Evolutionary conservation across 371 early-diverging fungal genomes (phyloP).

Genomic region (Rhizopus arrhizus): DNA sequence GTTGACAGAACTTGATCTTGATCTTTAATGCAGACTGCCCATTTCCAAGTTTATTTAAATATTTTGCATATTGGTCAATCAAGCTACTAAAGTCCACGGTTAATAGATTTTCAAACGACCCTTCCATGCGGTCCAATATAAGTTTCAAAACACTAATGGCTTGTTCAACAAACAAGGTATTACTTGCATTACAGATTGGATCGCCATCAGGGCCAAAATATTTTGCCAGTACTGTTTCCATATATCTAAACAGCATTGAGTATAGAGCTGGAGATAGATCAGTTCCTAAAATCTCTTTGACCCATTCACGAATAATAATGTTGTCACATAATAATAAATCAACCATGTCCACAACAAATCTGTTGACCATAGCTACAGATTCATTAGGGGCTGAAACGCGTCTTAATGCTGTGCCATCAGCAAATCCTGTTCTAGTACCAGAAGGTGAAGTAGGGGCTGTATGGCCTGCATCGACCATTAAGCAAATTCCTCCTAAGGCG

Average conservation of each 20-base stretch:
- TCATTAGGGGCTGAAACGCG: slow-evolving; percentile 47
- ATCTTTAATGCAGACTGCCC: slow-evolving; percentile 71
- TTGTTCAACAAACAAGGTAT: slow-evolving; percentile 88
- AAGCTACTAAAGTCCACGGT: slow-evolving; percentile 83
- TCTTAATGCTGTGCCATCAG: slow-evolving; percentile 26
- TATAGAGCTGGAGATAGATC: slow-evolving; percentile 86
- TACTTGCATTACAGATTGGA: slow-evolving; percentile 73
- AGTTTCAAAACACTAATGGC: slow-evolving; percentile 84
- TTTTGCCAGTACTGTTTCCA: slow-evolving; percentile 72
- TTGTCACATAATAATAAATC: slow-evolving; percentile 85
- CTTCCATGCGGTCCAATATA: slow-evolving; percentile 81
- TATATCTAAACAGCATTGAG: slow-evolving; percentile 81
- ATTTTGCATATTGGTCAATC: slow-evolving; percentile 77
- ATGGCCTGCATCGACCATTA: slow-evolving; percentile 49
- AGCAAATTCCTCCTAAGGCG: slow-evolving; percentile 67
- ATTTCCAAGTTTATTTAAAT: slow-evolving; percentile 74
- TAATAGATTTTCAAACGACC: slow-evolving; percentile 65
- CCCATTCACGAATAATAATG: slow-evolving; percentile 86
- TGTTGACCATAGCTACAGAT: slow-evolving; percentile 71
- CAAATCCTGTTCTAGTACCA: slow-evolving; percentile 22
- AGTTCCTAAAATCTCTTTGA: slow-evolving; percentile 84
- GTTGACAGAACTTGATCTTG: slow-evolving; percentile 84
- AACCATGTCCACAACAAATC: slow-evolving; percentile 85
- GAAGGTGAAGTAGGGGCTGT: slow-evolving; percentile 39
- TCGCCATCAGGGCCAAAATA: slow-evolving; percentile 82